Evolutionary conservation across 2,329 filamentous ascomycete species (phyloP), one percentile per base, ranked within the genome.

Genomic region (Fusarium udum): DNA sequence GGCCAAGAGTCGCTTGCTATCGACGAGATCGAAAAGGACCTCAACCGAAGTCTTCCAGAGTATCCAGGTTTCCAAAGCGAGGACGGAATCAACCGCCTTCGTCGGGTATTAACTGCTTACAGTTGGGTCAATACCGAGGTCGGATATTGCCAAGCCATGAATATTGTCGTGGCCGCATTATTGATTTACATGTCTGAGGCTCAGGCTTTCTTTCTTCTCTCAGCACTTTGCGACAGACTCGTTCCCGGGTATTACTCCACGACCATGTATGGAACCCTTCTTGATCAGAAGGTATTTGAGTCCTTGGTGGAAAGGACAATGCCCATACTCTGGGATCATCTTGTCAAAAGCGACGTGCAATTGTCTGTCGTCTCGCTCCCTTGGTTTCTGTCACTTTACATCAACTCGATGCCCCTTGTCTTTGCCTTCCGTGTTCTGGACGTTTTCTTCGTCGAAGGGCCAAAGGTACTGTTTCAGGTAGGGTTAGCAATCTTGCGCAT

Each of bases 111-210:
- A 62, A 98, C 95, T 4, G 96, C 96, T 9, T 99, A 99, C 85
- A 98, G 95, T 83, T 99, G 96, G 96, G 93, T 92, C 55, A 96
- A 99, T 78, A 89, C 93, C 60, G 95, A 98, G 74, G 95, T 99
- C 62, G 96, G 96, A 75, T 99, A 99, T 83, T 99, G 96, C 82
- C 96, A 99, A 83, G 96, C 96, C 71, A 99, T 99, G 96, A 99
- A 99, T 82, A 99, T 99, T 76, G 96, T 99, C 39, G 95, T 98
- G 61, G 96, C 96, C 24, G 96, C 96, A n/a, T 85, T 99, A 65
- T 88, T 99, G 77, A 99, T 99, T 86, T 98, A 98, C 85, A 97
- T 97, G 91, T 98, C 95, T 14, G 96, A 99, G 83, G 84, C 92
- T 0, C 96, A 99, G 83, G 96, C 96, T 3, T 99, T 98, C 84